A percentile compares a stretch with the other conserved stretches of the same genome.
phyloP scores from a whole-genome alignment of 345 rosid species.

The Psidium guajava region DNA sequence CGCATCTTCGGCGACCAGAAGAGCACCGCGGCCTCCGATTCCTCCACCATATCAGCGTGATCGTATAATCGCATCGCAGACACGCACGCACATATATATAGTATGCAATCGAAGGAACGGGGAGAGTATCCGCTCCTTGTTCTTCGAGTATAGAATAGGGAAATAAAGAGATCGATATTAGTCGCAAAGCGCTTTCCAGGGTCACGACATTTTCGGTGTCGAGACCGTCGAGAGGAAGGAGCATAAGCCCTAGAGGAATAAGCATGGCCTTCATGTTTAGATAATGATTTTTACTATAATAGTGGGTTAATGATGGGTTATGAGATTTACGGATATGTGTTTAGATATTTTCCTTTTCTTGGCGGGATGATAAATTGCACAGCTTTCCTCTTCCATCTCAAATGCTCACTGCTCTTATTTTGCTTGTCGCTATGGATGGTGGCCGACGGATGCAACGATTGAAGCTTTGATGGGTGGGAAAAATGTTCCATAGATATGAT shows the following conservation, averaged over 20 bases:
- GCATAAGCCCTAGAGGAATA: background rate
- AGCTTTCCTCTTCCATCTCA: background rate
- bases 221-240: background rate
- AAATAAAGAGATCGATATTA: background rate
- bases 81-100: background rate
- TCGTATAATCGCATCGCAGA: background rate
- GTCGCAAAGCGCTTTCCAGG: background rate
- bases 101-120: background rate
- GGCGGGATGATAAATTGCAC: background rate
- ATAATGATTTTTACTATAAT: background rate
- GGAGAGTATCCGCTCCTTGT: background rate
- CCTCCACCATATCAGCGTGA: background rate
- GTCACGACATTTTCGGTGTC: background rate
- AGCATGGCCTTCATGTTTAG: background rate
- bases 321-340: background rate
- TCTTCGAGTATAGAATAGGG: background rate
- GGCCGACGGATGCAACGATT: background rate
- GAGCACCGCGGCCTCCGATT: background rate
- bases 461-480: too few relatives aligned
- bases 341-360: background rate
- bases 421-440: too few relatives aligned
- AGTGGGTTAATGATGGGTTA: background rate
- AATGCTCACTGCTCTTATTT: background rate
- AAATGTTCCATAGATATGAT: background rate
- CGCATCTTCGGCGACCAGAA: slow-evolving; percentile 55